Percentiles rank a stretch among this genome's conserved stretches.
These are phyloP conservation scores for sorghum (Sorghum bicolor) DNA, from an alignment of 176 grass and related monocot genomes.

Conservation along the genomic window DNA sequence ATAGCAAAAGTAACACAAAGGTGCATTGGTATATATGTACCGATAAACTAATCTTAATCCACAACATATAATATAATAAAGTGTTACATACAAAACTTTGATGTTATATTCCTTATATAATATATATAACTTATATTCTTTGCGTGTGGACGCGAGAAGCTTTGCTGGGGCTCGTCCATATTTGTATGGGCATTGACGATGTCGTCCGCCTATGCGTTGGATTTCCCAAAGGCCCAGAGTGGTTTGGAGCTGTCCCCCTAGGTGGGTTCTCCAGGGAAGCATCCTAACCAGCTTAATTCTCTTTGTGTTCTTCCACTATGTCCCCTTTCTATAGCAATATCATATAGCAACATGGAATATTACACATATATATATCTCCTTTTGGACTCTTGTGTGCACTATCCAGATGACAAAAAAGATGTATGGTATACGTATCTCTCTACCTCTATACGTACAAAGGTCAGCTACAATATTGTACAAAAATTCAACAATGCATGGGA, in stretches of 20 bases:
- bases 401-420: background rate
- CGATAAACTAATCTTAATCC: background rate
- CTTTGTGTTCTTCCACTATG: conserved; percentile 30
- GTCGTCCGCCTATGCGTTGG: conserved; percentile 53
- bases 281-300: conserved; percentile 34
- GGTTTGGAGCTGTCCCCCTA: conserved; percentile 46
- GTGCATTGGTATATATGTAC: background rate
- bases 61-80: background rate
- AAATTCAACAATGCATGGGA: background rate
- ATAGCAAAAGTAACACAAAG: background rate
- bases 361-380: conserved; percentile 15
- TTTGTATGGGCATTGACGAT: conserved; percentile 29
- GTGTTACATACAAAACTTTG: background rate
- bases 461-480: background rate
- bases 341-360: conserved; percentile 19
- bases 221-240: conserved; percentile 47
- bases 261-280: conserved; percentile 26
- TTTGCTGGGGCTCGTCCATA: conserved; percentile 6
- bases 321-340: background rate
- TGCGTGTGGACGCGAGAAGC: background rate
- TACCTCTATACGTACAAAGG: background rate
- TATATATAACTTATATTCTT: background rate
- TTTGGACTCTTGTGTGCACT: conserved; percentile 12
- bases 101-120: background rate
- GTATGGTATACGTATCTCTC: background rate